These are phyloP conservation scores for Karstenula rhodostoma DNA, from an alignment of 2,329 filamentous ascomycete species.

Conservation along the genomic window DNA sequence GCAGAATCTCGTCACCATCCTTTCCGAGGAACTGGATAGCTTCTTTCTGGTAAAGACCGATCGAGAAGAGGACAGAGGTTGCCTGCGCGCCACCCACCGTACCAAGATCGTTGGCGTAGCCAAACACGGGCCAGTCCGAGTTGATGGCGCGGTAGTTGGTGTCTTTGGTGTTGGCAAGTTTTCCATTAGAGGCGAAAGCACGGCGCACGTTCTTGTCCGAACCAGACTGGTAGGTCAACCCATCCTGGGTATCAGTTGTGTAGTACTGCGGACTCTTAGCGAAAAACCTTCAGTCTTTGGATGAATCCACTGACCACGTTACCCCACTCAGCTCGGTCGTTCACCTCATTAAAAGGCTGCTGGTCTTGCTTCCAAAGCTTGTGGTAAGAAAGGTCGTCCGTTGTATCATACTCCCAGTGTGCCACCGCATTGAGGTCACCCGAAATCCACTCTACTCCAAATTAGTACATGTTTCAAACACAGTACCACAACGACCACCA, in stretches of 20 bases:
- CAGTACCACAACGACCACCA: neutral
- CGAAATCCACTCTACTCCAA: slow-evolving; percentile 72
- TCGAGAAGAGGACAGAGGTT: slow-evolving; percentile 56
- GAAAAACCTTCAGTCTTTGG: neutral
- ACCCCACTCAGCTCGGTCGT: slow-evolving; percentile 62
- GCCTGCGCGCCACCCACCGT: slow-evolving; percentile 47
- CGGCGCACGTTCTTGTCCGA: slow-evolving; percentile 56
- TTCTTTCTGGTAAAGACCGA: slow-evolving; percentile 59
- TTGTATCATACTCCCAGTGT: slow-evolving; percentile 66
- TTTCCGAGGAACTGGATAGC: slow-evolving; percentile 60
- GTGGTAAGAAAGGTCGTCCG: slow-evolving; percentile 65
- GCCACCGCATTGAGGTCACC: slow-evolving; percentile 65
- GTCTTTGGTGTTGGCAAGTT: slow-evolving; percentile 56
- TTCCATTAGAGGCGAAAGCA: slow-evolving; percentile 55
- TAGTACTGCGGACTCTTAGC: slow-evolving; percentile 52
- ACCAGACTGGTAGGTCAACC: slow-evolving; percentile 59
- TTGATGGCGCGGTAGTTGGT: slow-evolving; percentile 60
- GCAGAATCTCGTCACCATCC: slow-evolving; percentile 48
- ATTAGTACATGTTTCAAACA: neutral
- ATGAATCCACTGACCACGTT: slow-evolving; percentile 46
- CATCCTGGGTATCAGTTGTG: slow-evolving; percentile 53
- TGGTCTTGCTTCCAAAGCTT: slow-evolving; percentile 60
- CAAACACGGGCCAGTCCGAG: slow-evolving; percentile 62
- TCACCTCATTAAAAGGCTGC: slow-evolving; percentile 56
- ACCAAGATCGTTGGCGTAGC: slow-evolving; percentile 60